These are phyloP conservation scores for Perkinsus olseni DNA, from an alignment of 169 alveolate genomes.

Conservation along the genomic window DNA sequence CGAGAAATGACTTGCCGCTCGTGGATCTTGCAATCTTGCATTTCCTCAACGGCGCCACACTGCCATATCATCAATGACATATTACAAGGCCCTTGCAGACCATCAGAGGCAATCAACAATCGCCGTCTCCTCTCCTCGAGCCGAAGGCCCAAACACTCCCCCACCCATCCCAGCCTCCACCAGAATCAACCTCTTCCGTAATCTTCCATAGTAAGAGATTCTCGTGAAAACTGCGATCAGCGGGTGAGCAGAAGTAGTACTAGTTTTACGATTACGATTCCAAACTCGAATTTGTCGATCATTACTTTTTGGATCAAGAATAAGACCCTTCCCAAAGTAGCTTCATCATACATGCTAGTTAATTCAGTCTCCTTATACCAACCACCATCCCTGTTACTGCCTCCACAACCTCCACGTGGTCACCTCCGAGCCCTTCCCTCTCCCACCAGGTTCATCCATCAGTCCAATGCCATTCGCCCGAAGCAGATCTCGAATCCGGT, in stretches of 20 bases:
- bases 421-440: slow-evolving; percentile 22
- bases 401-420: slow-evolving; percentile 18
- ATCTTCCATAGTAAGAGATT: no score
- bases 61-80: background rate
- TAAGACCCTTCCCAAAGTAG: background rate
- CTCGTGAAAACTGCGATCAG: no score
- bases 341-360: background rate
- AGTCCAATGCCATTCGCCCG: slow-evolving; percentile 18
- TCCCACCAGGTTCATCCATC: slow-evolving; percentile 29
- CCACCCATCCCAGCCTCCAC: background rate
- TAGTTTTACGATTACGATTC: background rate
- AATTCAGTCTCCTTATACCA: background rate
- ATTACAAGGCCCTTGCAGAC: background rate
- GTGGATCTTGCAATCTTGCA: no score
- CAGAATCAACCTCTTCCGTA: background rate
- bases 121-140: background rate
- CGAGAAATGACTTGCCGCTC: no score
- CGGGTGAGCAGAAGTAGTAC: background rate
- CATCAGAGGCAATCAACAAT: background rate
- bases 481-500: slow-evolving; percentile 12
- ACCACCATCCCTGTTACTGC: background rate
- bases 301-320: background rate
- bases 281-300: background rate
- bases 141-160: background rate
- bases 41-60: background rate